Evolutionary conservation across 306 rosid species (phyloP), one percentile per base, ranked within the genome.

Genomic region (Cucumis melo): DNA sequence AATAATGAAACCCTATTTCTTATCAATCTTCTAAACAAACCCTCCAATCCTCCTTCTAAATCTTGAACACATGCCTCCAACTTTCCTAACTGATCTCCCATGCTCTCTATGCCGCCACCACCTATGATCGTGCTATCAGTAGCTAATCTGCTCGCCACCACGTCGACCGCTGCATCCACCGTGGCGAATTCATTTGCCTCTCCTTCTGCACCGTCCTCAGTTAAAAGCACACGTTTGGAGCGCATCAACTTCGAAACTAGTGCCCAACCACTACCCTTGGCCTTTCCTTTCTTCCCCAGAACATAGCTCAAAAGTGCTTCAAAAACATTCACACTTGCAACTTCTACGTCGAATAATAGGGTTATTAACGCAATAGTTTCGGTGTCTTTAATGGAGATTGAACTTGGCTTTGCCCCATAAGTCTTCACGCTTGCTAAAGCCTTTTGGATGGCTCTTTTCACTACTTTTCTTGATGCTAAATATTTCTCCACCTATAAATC

Each of bases 1-100:
- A 84, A 79, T 50, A 84, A 80, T 6, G 80, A 84, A n/a, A 78
- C 67, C 76, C 84, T 73, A 50, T 70, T 55, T 62, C 74, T 75
- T 60, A 84, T 84, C 16, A 84, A 41, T 73, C 71, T 76, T 21
- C 80, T 67, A 46, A 74, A 81, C 34, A 84, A 60, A 20, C 63
- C 50, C 10, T 78, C 78, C 2, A 84, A 21, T 66, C 78, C 74
- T 57, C 62, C 66, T 55, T 80, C 80, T 9, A 80, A 56, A 15
- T 73, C 82, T 50, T 80, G 74, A 19, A 77, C 79, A 60, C 71
- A 54, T 5, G 29, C n/a, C 63, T 80, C 79, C 32, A 77, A 74
- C n/a, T 80, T 78, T 58, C 56, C 76, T 11, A 77, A 59, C 24
- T 54, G 70, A 23, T 73, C 73, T 39, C 23, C 59, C 36, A 66